Percentiles rank a stretch among this genome's conserved stretches.
These are phyloP conservation scores for Rhizopogon rudus DNA, from an alignment of 768 basidiomycete genomes.

Conservation along the genomic window DNA sequence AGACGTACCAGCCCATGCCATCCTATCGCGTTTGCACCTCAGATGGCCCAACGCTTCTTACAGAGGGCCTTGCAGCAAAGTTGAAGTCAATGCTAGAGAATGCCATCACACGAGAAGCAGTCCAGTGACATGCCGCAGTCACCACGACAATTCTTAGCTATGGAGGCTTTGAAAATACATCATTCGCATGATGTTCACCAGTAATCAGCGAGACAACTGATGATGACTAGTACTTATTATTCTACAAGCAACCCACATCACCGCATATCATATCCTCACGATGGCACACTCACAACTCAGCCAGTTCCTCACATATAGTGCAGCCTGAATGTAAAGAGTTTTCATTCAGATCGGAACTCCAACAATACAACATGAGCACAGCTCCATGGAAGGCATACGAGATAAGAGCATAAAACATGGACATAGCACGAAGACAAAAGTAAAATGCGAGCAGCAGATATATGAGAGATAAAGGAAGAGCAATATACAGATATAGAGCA, in stretches of 20 bases:
- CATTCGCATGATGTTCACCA: neutral
- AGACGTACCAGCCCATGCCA: constrained; percentile 83
- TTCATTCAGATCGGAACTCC: neutral
- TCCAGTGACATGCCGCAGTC: neutral
- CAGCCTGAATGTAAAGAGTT: neutral
- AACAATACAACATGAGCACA: neutral
- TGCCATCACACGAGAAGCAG: constrained; percentile 27
- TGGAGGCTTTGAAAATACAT: neutral
- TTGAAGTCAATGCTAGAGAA: constrained; percentile 37
- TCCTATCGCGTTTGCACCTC: constrained; percentile 76
- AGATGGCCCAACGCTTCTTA: constrained; percentile 66
- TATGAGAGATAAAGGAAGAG: neutral
- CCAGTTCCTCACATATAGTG: too few relatives aligned
- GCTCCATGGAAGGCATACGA: neutral
- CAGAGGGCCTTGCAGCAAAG: constrained; percentile 54
- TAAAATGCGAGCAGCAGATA: neutral
- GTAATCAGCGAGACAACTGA: neutral
- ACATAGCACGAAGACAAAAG: neutral
- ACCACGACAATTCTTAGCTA: neutral
- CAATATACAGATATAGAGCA: constrained; percentile 22
- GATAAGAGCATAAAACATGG: neutral
- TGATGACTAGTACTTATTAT: neutral
- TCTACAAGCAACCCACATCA: neutral
- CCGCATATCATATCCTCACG: neutral
- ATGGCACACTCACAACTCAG: neutral